These are phyloP conservation scores for Tilletia horrida DNA, from an alignment of 1,284 basidiomycete genomes.

Conservation along the genomic window DNA sequence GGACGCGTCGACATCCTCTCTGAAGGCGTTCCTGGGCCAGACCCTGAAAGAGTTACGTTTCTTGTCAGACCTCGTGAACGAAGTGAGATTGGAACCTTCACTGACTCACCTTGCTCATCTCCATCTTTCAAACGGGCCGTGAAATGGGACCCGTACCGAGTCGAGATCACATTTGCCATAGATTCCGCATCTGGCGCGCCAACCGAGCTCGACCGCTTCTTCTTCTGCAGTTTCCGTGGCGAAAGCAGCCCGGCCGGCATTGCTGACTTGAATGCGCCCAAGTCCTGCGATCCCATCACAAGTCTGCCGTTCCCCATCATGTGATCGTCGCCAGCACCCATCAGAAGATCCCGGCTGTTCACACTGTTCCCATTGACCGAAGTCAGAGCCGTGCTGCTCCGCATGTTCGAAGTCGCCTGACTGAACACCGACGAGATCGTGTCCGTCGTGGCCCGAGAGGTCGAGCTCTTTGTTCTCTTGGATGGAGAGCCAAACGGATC, in stretches of 20 bases:
- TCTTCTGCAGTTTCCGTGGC: conserved; percentile 18
- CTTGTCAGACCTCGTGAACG: too few relatives aligned
- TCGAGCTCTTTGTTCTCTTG: conserved; percentile 28
- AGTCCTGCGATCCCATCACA: not conserved
- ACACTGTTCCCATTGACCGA: conserved; percentile 38
- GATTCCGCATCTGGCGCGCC: conserved; percentile 27
- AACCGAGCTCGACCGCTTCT: conserved; percentile 23
- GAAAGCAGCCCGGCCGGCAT: conserved; percentile 23
- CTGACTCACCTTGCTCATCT: conserved; percentile 10
- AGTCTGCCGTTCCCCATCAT: not conserved
- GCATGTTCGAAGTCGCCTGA: conserved; percentile 10
- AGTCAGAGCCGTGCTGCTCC: conserved; percentile 31
- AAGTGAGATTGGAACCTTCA: too few relatives aligned
- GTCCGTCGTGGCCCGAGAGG: conserved; percentile 35
- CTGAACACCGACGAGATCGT: conserved; percentile 16
- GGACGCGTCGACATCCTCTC: not conserved
- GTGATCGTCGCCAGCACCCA: not conserved
- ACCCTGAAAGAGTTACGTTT: too few relatives aligned
- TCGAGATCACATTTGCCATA: conserved; percentile 25
- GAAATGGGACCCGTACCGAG: conserved; percentile 2
- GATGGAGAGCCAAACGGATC: conserved; percentile 22
- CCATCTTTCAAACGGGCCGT: conserved; percentile 10
- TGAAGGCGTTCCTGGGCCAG: not conserved
- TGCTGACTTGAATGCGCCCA: conserved; percentile 3
- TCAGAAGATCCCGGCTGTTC: conserved; percentile 34